Evolutionary conservation across 345 rosid genomes (phyloP), one percentile per base, ranked within the genome.

Genomic region (Pistacia vera): DNA sequence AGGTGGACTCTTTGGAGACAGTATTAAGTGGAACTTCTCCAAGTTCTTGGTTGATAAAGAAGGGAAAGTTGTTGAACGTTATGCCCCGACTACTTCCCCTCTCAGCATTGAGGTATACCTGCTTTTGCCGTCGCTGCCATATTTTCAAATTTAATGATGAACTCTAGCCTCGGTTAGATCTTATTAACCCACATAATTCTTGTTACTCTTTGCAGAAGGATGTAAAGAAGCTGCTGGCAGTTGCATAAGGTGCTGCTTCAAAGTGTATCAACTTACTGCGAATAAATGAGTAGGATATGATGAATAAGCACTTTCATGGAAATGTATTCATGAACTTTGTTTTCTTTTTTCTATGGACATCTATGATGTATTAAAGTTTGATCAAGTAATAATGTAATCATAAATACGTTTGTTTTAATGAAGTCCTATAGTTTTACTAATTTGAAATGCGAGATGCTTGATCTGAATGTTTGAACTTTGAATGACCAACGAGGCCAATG

Each of bases 41-140:
- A 94, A 96, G 89, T 94, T 91, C 80, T 89, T 93, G 80, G 87
- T 91, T 14, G 90, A 89, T 75, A 90, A 92, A 79, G 92, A 91
- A 8, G 99, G 95, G 11, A 70, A 85, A 30, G 97, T 94, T 0
- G 91, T 88, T 0, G 90, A 94, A 46, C 98, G 98, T 63, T 91
- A 92, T 74, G 98, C 98, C 0, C 97, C 99, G 63, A 94, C 97
- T 5, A 94, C 99, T 71, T 83, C 95, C 62, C 98, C 98, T 69
- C 95, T 89, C 46, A 90, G 95, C 85, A 88, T 94, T 6, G 97
- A 97, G 98, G 99, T 96, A 80, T 49, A 66, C 33, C 36, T 38
- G 5, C 49, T 36, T 35, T 4, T 4, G 16, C n/a, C 18, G 1
- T 73, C 41, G 30, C 11, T 4, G 3, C 36, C 55, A 30, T 18